Evolutionary conservation across 2,329 filamentous ascomycete species (phyloP), one percentile per base, ranked within the genome.

Genomic region (Calonectria montana): DNA sequence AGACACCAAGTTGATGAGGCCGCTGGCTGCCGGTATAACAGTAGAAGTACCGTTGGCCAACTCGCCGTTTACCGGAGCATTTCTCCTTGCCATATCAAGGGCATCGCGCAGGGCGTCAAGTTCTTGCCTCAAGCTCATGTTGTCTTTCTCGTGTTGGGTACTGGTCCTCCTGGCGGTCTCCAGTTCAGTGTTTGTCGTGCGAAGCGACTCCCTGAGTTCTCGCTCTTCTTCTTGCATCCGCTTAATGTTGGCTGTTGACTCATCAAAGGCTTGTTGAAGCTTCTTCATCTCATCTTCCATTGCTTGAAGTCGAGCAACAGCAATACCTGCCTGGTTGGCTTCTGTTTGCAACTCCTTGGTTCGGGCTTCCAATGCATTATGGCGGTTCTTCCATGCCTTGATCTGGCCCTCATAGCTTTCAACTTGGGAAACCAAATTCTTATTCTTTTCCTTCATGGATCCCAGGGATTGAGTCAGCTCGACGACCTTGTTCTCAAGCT

Each of bases 401-500:
- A 99, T 92, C 84, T 99, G 97, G 77, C 90, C 93, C 83, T 99
- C 96, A 86, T 98, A 98, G 83, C 94, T 98, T 84, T 98, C 95
- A 61, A 99, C 93, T 84, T 98, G 96, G 41, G 91, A 92, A 78
- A 94, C 88, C 73, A 99, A 89, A 70, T 91, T 90, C 88, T 97
- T 98, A 90, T 99, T 99, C 86, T 98, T 94, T 74, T 93, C 91
- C 87, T 97, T 98, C 89, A 98, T 93, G 12, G 95, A 93, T 76
- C 97, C 96, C 78, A 99, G 86, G 62, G 93, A 94, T 84, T 99
- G 97, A 1, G 97, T 99, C 80, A 99, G 90, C 86, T 99, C 97
- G 74, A 99, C 95, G 74, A 99, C 97, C 91, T 99, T 99, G 90
- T 99, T 98, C 84, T 99, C 97, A 79, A 99, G 88, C 88, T 98